Evolutionary conservation across 768 basidiomycete genomes (phyloP).

Genomic region (Tricholoma matsutake): DNA sequence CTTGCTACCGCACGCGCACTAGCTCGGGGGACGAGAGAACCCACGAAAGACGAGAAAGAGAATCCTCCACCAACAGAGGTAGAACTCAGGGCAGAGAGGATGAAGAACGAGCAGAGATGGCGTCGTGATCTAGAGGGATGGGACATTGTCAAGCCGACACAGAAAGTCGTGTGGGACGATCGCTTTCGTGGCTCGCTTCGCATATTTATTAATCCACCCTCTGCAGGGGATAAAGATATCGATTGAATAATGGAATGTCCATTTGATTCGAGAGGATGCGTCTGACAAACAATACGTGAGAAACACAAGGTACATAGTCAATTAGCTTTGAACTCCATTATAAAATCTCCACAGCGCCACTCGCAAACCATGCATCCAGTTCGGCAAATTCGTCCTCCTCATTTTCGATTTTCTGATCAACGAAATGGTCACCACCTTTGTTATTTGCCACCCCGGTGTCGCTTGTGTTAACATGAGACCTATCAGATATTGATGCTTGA

Average conservation of each 20-base stretch:
- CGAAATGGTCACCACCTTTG: background rate
- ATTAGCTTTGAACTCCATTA: slow-evolving; percentile 9
- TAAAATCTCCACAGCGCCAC: slow-evolving; percentile 58
- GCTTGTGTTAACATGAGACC: background rate
- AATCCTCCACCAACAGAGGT: slow-evolving; percentile 86
- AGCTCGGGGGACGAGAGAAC: slow-evolving; percentile 68
- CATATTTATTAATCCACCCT: slow-evolving; percentile 51
- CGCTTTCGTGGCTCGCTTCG: slow-evolving; percentile 58
- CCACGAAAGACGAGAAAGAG: slow-evolving; percentile 78
- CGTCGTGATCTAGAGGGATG: slow-evolving; percentile 75
- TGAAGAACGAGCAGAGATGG: slow-evolving; percentile 91
- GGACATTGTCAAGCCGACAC: slow-evolving; percentile 66
- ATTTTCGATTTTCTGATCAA: slow-evolving; percentile 6
- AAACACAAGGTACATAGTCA: background rate
- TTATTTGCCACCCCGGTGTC: background rate
- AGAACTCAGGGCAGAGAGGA: slow-evolving; percentile 81
- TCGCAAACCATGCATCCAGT: slow-evolving; percentile 66
- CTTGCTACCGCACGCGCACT: slow-evolving; percentile 74
- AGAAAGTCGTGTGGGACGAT: slow-evolving; percentile 72
- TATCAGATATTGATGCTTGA: background rate
- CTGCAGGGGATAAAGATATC: background rate
- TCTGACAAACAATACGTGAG: background rate
- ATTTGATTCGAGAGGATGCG: background rate
- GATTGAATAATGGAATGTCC: background rate
- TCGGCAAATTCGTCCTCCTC: slow-evolving; percentile 54